These are phyloP conservation scores for Cercospora berteroae DNA, from an alignment of 2,329 filamentous ascomycete species.

Conservation along the genomic window DNA sequence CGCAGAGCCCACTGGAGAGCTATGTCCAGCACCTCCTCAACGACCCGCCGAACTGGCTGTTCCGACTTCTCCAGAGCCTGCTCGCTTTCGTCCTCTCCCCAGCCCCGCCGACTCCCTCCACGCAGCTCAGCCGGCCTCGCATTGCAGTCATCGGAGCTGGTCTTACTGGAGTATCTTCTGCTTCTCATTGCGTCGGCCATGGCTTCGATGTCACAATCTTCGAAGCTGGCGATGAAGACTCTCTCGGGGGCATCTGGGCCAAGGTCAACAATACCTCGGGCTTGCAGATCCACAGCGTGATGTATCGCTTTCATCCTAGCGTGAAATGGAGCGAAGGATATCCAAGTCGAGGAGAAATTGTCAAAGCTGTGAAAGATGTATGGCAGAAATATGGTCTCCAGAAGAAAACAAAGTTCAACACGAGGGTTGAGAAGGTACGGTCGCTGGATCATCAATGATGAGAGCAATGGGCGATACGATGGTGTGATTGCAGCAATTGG, in stretches of 20 bases:
- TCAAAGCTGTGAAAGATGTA: conserved; percentile 66
- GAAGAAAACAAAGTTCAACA: conserved; percentile 68
- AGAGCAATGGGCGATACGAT: conserved; percentile 69
- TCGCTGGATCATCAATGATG: conserved; percentile 75
- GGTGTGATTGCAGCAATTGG: conserved; percentile 76
- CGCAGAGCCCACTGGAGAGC: conserved; percentile 8
- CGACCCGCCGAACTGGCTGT: conserved; percentile 58
- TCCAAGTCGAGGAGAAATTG: conserved; percentile 71
- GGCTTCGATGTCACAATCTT: conserved; percentile 81
- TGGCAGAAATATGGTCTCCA: conserved; percentile 76
- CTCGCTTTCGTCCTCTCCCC: conserved; percentile 67
- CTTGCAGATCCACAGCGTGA: conserved; percentile 78
- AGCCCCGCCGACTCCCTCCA: conserved; percentile 61
- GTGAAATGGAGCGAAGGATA: conserved; percentile 75
- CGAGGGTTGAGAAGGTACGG: conserved; percentile 67
- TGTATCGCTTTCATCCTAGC: conserved; percentile 85
- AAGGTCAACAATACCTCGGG: conserved; percentile 73
- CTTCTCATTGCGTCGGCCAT: conserved; percentile 79
- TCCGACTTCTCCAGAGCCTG: conserved; percentile 64
- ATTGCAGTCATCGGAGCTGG: conserved; percentile 50
- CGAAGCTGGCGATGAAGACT: conserved; percentile 64
- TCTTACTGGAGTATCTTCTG: conserved; percentile 73
- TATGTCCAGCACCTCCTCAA: conserved; percentile 36
- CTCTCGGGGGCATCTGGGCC: conserved; percentile 48
- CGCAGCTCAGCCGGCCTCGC: conserved; percentile 59